These are phyloP conservation scores for Fragaria vesca DNA, from an alignment of 306 rosid species.

Conservation along the genomic window DNA sequence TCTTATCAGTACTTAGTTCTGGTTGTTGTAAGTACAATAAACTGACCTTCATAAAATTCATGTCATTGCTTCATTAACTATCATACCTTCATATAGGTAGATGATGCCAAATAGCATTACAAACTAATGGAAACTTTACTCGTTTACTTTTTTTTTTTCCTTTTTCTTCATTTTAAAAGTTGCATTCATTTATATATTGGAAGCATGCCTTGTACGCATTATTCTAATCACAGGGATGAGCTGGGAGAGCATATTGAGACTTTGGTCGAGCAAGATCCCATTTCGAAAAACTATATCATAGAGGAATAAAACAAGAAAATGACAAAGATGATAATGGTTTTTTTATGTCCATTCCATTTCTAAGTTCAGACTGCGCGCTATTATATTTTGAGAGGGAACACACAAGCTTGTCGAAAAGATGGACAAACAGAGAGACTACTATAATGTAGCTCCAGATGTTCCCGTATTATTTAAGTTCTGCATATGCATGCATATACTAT, in stretches of 20 bases:
- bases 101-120: constrained; percentile 7
- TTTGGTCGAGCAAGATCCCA: constrained; percentile 54
- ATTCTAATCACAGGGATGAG: constrained; percentile 44
- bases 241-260: constrained; percentile 64
- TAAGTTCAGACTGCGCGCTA: constrained; percentile 17
- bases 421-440: constrained; percentile 29
- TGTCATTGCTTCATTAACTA: neutral
- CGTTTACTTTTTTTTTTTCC: neutral
- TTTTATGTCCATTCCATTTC: constrained; percentile 3
- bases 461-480: constrained; percentile 17
- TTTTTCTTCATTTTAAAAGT: neutral
- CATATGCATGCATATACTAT: constrained; percentile 1
- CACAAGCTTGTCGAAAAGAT: constrained; percentile 32
- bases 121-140: constrained; percentile 11
- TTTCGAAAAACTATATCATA: constrained; percentile 65
- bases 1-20: no score
- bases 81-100: neutral
- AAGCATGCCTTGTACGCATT: constrained; percentile 10
- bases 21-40: no score
- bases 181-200: neutral
- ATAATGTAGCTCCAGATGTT: constrained; percentile 34
- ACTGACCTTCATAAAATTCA: neutral
- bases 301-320: constrained; percentile 74
- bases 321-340: constrained; percentile 47
- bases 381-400: constrained; percentile 28